Conservation (phyloP, 2,329 filamentous ascomycete genomes). For the Zopfia rhizophila region DNA sequence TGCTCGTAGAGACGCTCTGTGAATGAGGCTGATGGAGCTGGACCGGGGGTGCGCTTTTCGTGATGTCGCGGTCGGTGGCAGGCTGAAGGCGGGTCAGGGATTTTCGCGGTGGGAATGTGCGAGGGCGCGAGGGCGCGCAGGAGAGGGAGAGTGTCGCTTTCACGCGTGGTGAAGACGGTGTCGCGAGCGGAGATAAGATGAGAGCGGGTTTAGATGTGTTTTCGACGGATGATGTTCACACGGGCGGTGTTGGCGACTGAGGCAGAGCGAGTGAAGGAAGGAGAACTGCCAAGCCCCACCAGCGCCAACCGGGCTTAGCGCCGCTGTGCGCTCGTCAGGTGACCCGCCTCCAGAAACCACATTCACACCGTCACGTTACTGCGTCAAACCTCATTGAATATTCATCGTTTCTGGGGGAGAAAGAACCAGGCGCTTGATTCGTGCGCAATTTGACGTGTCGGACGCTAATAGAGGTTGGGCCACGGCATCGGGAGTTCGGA, state of each 20-base stretch:
- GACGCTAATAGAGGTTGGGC: slow-evolving; percentile 33
- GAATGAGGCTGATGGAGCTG: slow-evolving; percentile 44
- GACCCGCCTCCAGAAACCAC: too few species aligned
- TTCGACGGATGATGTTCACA: slow-evolving; percentile 37
- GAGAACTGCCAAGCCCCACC: slow-evolving; percentile 3
- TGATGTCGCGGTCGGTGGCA: slow-evolving; percentile 44
- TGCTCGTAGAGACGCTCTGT: slow-evolving; percentile 34
- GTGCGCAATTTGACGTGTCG: slow-evolving; percentile 30
- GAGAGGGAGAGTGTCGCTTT: slow-evolving; percentile 27
- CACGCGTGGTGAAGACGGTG: slow-evolving; percentile 50
- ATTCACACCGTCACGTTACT: neutral
- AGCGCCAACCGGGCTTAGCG: slow-evolving; percentile 20
- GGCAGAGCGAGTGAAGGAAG: too few species aligned
- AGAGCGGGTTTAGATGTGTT: slow-evolving; percentile 43
- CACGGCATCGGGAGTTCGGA: slow-evolving; percentile 32
- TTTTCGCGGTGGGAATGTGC: slow-evolving; percentile 37
- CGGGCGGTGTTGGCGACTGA: slow-evolving; percentile 32
- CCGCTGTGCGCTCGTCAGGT: slow-evolving; percentile 3
- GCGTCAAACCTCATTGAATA: slow-evolving; percentile 9
- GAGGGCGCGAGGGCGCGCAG: slow-evolving; percentile 40
- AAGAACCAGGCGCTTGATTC: neutral
- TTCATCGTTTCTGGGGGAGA: neutral
- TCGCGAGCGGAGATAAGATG: slow-evolving; percentile 49
- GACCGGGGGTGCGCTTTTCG: slow-evolving; percentile 41
- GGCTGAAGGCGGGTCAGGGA: slow-evolving; percentile 39